Conservation (phyloP, 352 stramenopile genomes). For the Pythium dissimile region DNA sequence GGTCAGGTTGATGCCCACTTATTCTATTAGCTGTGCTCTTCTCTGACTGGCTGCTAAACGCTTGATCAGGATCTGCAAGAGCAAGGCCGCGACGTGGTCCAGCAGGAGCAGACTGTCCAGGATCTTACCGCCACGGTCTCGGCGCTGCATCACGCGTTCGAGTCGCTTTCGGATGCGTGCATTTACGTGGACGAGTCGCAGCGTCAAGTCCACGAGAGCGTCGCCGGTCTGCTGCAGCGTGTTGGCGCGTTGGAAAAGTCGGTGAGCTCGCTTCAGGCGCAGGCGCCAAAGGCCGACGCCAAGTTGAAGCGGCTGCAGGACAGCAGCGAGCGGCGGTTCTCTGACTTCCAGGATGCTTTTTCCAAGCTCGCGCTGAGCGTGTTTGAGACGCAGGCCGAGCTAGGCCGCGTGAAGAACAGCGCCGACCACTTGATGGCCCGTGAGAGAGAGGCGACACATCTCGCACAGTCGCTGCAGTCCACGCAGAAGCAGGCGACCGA, state of each 20-base stretch:
- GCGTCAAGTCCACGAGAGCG: constrained; percentile 6
- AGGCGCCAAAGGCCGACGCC: constrained; percentile 32
- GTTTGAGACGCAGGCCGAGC: constrained; percentile 47
- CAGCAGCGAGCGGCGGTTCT: constrained; percentile 33
- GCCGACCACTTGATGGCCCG: constrained; percentile 42
- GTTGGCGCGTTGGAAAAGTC: constrained; percentile 32
- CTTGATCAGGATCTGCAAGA: constrained; percentile 25
- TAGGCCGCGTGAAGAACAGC: constrained; percentile 36
- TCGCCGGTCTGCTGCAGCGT: constrained; percentile 26
- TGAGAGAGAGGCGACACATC: constrained; percentile 38
- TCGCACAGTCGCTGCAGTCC: constrained; percentile 37
- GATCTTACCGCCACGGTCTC: constrained; percentile 41
- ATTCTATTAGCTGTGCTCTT: background rate
- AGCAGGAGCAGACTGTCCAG: constrained; percentile 46
- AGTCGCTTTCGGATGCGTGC: constrained; percentile 53
- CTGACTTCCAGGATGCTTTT: constrained; percentile 42
- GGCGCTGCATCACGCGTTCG: constrained; percentile 49
- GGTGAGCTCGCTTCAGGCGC: constrained; percentile 29
- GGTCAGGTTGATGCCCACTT: constrained; percentile 23
- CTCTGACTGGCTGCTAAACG: background rate
- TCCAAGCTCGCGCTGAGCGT: constrained; percentile 42
- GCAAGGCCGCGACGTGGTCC: constrained; percentile 37
- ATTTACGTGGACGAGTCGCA: constrained; percentile 36
- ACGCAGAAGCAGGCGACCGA: constrained; percentile 47
- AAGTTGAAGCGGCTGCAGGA: constrained; percentile 41